These are phyloP conservation scores for Claviceps humidiphila DNA, from an alignment of 2,329 filamentous ascomycete species.

Conservation along the genomic window DNA sequence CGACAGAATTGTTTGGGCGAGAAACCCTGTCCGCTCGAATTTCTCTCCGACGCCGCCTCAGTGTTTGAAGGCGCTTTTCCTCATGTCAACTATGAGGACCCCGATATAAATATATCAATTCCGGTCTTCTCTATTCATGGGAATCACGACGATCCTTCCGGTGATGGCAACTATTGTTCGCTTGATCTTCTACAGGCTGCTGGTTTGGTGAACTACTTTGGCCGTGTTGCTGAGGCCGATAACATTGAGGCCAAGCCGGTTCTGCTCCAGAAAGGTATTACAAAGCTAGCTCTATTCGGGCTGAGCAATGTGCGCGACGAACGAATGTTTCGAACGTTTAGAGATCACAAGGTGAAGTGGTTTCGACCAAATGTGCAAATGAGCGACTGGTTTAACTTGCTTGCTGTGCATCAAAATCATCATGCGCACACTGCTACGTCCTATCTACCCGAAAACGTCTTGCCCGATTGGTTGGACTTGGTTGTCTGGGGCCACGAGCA, in stretches of 20 bases:
- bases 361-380: slow-evolving; percentile 70
- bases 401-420: slow-evolving; percentile 94
- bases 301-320: slow-evolving; percentile 95
- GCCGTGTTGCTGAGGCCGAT: slow-evolving; percentile 79
- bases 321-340: slow-evolving; percentile 82
- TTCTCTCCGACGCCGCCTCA: slow-evolving; percentile 83
- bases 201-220: slow-evolving; percentile 91
- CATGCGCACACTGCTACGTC: slow-evolving; percentile 81
- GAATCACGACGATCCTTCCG: slow-evolving; percentile 97
- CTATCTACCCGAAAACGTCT: slow-evolving; percentile 87
- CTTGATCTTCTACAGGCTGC: slow-evolving; percentile 84
- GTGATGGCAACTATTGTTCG: slow-evolving; percentile 82
- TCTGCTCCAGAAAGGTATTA: slow-evolving; percentile 81
- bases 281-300: slow-evolving; percentile 85
- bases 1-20: slow-evolving; percentile 89
- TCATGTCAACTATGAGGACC: slow-evolving; percentile 95
- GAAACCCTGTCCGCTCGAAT: slow-evolving; percentile 89
- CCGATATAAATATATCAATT: slow-evolving; percentile 92
- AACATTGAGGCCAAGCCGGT: slow-evolving; percentile 89
- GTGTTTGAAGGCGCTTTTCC: slow-evolving; percentile 83
- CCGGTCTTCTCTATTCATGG: slow-evolving; percentile 97
- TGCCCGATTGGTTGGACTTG: slow-evolving; percentile 82
- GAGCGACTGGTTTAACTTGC: slow-evolving; percentile 87
- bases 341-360: slow-evolving; percentile 88
- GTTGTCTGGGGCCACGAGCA: slow-evolving; percentile 97